Percentiles rank a stretch among this genome's conserved stretches.
These are phyloP conservation scores for Huntiella bhutanensis DNA, from an alignment of 2,329 filamentous ascomycete species.

Conservation along the genomic window DNA sequence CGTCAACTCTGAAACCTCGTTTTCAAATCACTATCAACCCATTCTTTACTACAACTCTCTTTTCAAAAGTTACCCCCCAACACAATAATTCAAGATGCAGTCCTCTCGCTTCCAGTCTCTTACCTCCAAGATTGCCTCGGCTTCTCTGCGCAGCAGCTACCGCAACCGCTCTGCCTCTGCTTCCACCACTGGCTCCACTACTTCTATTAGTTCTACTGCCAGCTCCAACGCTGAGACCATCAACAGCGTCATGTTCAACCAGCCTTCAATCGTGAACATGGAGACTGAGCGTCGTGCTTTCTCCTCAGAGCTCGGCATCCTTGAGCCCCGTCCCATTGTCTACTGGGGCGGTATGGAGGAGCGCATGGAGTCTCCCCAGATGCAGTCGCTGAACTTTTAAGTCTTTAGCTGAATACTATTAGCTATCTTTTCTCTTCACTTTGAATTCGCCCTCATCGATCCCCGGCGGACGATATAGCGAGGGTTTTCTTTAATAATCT, in stretches of 20 bases:
- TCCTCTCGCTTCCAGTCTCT: conserved; percentile 30
- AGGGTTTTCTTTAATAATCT: conserved; percentile 1
- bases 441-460: conserved; percentile 8
- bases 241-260: conserved; percentile 40
- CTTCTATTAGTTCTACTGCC: conserved; percentile 16
- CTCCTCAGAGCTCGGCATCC: conserved; percentile 32
- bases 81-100: conserved; percentile 22
- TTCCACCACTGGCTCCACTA: conserved; percentile 17
- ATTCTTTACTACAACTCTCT: not conserved
- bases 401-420: not conserved
- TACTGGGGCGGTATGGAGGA: conserved; percentile 47
- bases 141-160: conserved; percentile 29
- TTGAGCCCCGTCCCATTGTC: conserved; percentile 43
- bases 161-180: conserved; percentile 29
- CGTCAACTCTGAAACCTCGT: not conserved
- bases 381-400: conserved; percentile 10
- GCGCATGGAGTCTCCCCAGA: conserved; percentile 23
- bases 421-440: not conserved
- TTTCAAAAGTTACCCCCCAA: not conserved
- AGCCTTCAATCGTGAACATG: conserved; percentile 36
- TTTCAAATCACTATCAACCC: not conserved
- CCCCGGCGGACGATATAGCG: conserved; percentile 7
- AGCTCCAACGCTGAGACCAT: conserved; percentile 30
- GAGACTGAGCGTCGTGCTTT: conserved; percentile 38
- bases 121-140: conserved; percentile 31